These are phyloP conservation scores for Ampelomyces quisqualis DNA, from an alignment of 2,329 filamentous ascomycete genomes.

Conservation along the genomic window DNA sequence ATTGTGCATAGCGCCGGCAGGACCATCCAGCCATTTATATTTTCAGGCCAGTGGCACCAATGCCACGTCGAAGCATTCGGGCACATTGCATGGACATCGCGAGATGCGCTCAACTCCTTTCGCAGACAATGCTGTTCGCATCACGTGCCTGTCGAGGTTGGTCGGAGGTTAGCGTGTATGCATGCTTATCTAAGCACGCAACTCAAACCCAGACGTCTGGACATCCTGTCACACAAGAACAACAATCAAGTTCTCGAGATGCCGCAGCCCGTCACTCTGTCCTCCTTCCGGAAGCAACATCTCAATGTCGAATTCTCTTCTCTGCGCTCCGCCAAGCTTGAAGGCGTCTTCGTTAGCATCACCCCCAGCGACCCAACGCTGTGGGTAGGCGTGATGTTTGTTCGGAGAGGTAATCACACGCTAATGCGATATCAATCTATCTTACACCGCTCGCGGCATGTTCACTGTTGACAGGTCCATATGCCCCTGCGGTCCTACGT, in stretches of 20 bases:
- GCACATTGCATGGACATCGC: slow-evolving; percentile 1
- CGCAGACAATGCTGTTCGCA: slow-evolving; percentile 1
- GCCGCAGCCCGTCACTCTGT: slow-evolving; percentile 25
- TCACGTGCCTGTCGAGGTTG: too few relatives aligned
- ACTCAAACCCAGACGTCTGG: too few relatives aligned
- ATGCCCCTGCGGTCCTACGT: slow-evolving; percentile 80
- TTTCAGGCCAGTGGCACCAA: slow-evolving; percentile 1
- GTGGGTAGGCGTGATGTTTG: slow-evolving; percentile 91
- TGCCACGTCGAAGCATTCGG: slow-evolving; percentile 17
- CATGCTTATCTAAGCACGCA: too few relatives aligned
- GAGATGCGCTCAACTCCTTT: slow-evolving; percentile 21
- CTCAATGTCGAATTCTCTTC: slow-evolving; percentile 79
- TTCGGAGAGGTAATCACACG: slow-evolving; percentile 69
- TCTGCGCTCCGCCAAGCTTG: slow-evolving; percentile 77
- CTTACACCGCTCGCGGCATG: slow-evolving; percentile 9
- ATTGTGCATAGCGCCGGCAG: not conserved
- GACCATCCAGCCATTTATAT: not conserved
- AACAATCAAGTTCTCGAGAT: slow-evolving; percentile 15
- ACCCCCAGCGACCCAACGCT: slow-evolving; percentile 76
- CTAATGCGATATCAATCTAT: slow-evolving; percentile 9
- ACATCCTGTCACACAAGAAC: too few relatives aligned
- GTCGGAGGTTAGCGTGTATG: too few relatives aligned
- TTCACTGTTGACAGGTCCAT: slow-evolving; percentile 67
- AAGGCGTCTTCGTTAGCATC: slow-evolving; percentile 83
- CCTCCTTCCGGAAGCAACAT: slow-evolving; percentile 69